These are phyloP conservation scores for Letharia lupina DNA, from an alignment of 495 filamentous ascomycete species.

Conservation along the genomic window DNA sequence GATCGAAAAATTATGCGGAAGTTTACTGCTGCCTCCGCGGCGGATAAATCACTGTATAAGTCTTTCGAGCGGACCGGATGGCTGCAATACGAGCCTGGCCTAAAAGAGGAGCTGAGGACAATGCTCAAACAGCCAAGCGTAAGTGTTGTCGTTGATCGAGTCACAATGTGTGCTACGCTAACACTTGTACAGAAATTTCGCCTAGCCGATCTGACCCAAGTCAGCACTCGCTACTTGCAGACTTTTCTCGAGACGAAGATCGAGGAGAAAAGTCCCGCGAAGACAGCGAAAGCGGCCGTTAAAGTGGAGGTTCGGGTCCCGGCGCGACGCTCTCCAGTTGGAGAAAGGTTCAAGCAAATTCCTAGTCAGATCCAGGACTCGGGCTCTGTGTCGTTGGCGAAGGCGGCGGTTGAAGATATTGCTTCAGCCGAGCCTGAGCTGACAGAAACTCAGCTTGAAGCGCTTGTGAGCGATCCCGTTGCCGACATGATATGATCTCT, in stretches of 20 bases:
- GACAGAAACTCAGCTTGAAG: no score
- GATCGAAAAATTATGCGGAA: neutral
- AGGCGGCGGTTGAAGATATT: no score
- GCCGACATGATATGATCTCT: no score
- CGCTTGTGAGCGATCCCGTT: no score
- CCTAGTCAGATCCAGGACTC: neutral
- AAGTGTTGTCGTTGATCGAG: no score
- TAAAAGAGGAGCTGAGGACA: conserved; percentile 7
- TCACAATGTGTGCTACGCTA: no score
- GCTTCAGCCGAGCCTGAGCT: no score
- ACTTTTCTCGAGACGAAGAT: conserved; percentile 9
- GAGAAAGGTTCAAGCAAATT: conserved; percentile 3
- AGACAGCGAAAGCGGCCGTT: neutral
- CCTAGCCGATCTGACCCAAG: conserved; percentile 9
- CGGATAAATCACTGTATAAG: neutral
- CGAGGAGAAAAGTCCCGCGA: neutral
- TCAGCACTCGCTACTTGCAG: conserved; percentile 3
- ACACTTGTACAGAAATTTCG: conserved; percentile 6
- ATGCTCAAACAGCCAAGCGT: conserved; percentile 5
- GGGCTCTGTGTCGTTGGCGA: no score
- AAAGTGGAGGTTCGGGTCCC: neutral
- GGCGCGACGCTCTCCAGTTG: conserved; percentile 4
- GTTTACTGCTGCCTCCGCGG: neutral
- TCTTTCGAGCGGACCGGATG: conserved; percentile 8
- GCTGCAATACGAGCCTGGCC: conserved; percentile 8